A percentile compares a stretch with the other conserved stretches of the same genome.
These are phyloP conservation scores for Pelargonium nanum DNA, from an alignment of 345 rosid species.

Conservation along the genomic window DNA sequence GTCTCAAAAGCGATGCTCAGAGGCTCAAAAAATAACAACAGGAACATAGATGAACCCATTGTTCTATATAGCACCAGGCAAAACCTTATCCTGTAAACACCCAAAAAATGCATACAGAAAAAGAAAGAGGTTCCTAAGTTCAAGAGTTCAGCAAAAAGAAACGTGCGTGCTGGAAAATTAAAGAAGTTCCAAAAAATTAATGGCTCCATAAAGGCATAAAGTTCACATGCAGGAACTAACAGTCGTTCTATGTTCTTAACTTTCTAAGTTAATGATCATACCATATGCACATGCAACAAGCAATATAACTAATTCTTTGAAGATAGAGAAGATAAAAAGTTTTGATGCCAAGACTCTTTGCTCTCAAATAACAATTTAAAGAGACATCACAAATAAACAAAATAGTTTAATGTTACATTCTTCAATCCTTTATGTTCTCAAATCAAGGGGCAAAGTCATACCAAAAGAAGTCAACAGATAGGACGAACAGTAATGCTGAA, in stretches of 20 bases:
- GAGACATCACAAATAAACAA: no score
- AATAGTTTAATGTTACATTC: background rate
- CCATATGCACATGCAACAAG: background rate
- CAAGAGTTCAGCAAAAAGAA: background rate
- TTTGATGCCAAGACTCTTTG: no score
- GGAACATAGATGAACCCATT: constrained; percentile 31
- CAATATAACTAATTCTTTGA: background rate
- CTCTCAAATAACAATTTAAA: no score
- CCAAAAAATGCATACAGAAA: background rate
- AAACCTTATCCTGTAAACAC: constrained; percentile 40
- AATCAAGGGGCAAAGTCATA: background rate
- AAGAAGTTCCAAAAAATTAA: background rate
- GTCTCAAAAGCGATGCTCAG: constrained; percentile 60
- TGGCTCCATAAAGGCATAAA: background rate
- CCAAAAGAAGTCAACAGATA: constrained; percentile 36
- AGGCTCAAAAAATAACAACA: constrained; percentile 57
- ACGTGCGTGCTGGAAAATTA: background rate
- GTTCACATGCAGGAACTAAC: background rate
- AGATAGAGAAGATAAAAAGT: background rate
- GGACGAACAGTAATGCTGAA: constrained; percentile 66
- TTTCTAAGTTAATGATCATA: no score
- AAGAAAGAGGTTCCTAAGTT: background rate
- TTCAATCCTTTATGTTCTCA: background rate
- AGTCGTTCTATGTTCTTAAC: no score
- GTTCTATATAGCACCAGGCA: constrained; percentile 35